These are phyloP conservation scores for Maudiozyma pseudohumilis DNA, from an alignment of 805 yeast species.

Conservation along the genomic window DNA sequence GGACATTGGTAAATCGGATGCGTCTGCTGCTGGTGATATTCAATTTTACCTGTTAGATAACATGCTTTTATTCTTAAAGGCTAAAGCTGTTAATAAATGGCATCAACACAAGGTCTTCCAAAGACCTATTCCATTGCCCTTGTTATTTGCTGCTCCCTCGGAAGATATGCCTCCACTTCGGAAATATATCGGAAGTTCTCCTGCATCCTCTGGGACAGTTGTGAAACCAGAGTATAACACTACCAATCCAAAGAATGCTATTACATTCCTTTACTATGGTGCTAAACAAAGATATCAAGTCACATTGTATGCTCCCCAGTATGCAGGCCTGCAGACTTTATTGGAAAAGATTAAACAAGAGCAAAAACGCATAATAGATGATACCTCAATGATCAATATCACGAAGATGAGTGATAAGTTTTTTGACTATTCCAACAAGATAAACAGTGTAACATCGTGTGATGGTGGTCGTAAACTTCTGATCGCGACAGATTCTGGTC, in stretches of 20 bases:
- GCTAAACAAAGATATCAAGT: constrained; percentile 34
- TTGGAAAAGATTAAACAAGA: constrained; percentile 72
- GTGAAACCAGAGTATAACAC: constrained; percentile 17
- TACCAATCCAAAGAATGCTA: constrained; percentile 25
- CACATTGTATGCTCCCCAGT: constrained; percentile 35
- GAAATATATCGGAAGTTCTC: constrained; percentile 28
- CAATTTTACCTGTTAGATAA: constrained; percentile 85
- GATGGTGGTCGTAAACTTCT: constrained; percentile 88
- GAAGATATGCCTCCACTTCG: constrained; percentile 67
- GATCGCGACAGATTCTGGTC: constrained; percentile 88
- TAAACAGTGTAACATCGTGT: constrained; percentile 86
- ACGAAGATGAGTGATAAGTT: constrained; percentile 65
- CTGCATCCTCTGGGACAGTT: constrained; percentile 26
- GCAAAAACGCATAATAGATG: constrained; percentile 59
- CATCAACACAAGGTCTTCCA: constrained; percentile 88
- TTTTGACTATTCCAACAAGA: constrained; percentile 64
- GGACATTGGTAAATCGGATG: constrained; percentile 23
- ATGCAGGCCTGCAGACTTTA: constrained; percentile 63
- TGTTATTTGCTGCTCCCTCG: constrained; percentile 62
- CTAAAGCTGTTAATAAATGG: constrained; percentile 77
- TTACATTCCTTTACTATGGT: constrained; percentile 28
- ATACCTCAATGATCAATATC: constrained; percentile 70
- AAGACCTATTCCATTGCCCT: constrained; percentile 74
- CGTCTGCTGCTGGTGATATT: constrained; percentile 45
- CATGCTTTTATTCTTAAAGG: constrained; percentile 73